Conservation (phyloP, 257 asterid species). For the Catharanthus roseus region DNA sequence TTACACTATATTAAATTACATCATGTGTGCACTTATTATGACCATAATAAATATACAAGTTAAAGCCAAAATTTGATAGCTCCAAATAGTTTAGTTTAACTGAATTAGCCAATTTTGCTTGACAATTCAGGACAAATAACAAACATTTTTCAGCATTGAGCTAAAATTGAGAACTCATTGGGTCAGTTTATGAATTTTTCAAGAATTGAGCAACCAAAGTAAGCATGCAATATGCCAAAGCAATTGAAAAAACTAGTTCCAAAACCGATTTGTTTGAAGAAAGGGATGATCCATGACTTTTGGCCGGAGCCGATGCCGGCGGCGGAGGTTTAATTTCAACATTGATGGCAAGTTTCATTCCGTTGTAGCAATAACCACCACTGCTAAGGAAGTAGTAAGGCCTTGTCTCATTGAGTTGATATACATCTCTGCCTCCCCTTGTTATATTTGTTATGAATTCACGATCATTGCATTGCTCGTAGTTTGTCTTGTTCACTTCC, state of each 20-base stretch:
- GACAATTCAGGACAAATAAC: not conserved
- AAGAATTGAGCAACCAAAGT: not conserved
- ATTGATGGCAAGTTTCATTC: conserved; percentile 47
- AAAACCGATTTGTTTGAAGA: not conserved
- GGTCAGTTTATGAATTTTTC: not conserved
- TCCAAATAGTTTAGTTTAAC: not conserved
- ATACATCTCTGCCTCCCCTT: conserved; percentile 60
- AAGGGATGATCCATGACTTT: conserved; percentile 4
- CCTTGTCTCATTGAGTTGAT: conserved; percentile 34
- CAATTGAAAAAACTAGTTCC: not conserved
- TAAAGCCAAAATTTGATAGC: not conserved
- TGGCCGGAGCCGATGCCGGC: conserved; percentile 19
- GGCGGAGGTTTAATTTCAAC: conserved; percentile 28
- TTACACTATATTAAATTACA: not conserved
- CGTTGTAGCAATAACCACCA: conserved; percentile 52
- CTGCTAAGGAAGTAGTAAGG: conserved; percentile 53
- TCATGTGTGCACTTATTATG: not conserved
- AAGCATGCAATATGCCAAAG: not conserved
- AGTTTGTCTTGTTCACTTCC: conserved; percentile 52
- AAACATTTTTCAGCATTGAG: not conserved
- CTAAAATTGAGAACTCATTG: too few relatives aligned
- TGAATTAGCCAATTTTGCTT: not conserved
- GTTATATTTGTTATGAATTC: conserved; percentile 42
- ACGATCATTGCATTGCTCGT: conserved; percentile 42
- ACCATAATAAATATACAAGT: not conserved